Conservation (phyloP, 2,329 filamentous ascomycete species). For the Ceratocystis lukuohia region DNA sequence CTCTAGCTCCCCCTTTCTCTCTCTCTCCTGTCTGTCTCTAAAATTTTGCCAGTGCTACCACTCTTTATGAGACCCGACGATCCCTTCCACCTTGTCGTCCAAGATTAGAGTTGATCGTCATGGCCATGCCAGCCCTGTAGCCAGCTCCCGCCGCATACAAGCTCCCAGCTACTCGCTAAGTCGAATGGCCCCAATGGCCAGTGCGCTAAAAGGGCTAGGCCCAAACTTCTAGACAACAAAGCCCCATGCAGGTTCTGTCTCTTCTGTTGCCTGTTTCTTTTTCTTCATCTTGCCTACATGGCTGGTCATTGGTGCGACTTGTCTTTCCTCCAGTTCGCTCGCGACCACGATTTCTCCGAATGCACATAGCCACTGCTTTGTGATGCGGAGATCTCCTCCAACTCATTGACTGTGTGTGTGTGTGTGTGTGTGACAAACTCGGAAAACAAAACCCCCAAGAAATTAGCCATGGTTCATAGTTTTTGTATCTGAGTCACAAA, state of each 20-base stretch:
- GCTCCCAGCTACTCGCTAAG: not conserved
- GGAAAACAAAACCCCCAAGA: not conserved
- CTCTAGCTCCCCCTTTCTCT: too few relatives aligned
- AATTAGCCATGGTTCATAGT: not conserved
- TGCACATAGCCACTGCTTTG: not conserved
- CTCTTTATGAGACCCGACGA: not conserved
- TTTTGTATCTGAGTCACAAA: not conserved
- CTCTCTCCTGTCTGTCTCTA: too few relatives aligned
- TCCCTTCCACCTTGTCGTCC: not conserved
- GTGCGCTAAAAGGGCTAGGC: not conserved
- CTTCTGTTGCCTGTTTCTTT: too few relatives aligned
- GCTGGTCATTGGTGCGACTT: too few relatives aligned
- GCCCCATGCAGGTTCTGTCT: too few relatives aligned
- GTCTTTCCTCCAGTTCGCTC: too few relatives aligned
- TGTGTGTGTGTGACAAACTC: not conserved
- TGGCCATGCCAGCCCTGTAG: not conserved
- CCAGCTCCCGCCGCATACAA: not conserved
- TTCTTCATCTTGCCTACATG: too few relatives aligned
- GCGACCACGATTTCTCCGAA: not conserved
- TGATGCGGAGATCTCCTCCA: not conserved
- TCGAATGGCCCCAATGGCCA: not conserved
- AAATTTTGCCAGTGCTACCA: not conserved
- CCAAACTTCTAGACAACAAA: not conserved
- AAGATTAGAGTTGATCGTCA: conserved; percentile 1
- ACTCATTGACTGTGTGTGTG: not conserved